A percentile compares a stretch with the other conserved stretches of the same genome.
Evolutionary conservation across 208 protist species (phyloP).

Genomic region (Herpetomonas tarakana): DNA sequence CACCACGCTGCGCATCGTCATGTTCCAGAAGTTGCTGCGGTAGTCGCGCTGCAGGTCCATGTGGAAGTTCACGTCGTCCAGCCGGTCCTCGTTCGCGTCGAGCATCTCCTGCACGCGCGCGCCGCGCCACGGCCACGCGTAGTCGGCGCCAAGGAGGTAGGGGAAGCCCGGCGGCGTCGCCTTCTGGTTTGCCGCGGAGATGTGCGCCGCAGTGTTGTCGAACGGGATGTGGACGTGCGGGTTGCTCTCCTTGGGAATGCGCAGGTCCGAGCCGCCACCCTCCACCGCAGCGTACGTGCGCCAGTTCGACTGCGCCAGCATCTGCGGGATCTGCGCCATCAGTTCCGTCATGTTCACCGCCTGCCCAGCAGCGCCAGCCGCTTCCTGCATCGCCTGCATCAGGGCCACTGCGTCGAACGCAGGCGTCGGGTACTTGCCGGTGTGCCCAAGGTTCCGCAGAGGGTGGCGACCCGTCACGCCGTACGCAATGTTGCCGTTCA

Average conservation of each 20-base stretch:
- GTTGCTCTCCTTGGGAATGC: constrained; percentile 16
- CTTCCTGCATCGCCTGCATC: constrained; percentile 8
- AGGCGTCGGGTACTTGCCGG: constrained; percentile 40
- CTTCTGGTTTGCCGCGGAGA: constrained; percentile 57
- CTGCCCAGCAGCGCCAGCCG: no score
- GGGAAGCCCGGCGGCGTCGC: constrained; percentile 38
- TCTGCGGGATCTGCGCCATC: constrained; percentile 8
- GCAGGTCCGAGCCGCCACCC: constrained; percentile 11
- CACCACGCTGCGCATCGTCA: constrained; percentile 28
- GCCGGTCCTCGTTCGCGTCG: constrained; percentile 1
- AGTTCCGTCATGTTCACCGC: constrained; percentile 11
- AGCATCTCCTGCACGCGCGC: constrained; percentile 41
- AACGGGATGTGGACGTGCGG: constrained; percentile 40
- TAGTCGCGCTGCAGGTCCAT: constrained; percentile 40
- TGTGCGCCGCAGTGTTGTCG: constrained; percentile 23
- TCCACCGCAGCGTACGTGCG: constrained; percentile 24
- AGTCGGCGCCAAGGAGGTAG: constrained; percentile 46
- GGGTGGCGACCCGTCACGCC: constrained; percentile 46
- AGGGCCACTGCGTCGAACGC: constrained; percentile 20
- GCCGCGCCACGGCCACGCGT: constrained; percentile 37
- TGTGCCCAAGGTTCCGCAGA: constrained; percentile 25
- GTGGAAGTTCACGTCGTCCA: constrained; percentile 23
- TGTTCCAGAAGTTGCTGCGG: constrained; percentile 41
- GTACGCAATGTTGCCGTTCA: constrained; percentile 49
- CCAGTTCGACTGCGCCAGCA: constrained; percentile 11